These are phyloP conservation scores for Hypomontagnella monticulosa DNA, from an alignment of 495 filamentous ascomycete genomes.

Conservation along the genomic window DNA sequence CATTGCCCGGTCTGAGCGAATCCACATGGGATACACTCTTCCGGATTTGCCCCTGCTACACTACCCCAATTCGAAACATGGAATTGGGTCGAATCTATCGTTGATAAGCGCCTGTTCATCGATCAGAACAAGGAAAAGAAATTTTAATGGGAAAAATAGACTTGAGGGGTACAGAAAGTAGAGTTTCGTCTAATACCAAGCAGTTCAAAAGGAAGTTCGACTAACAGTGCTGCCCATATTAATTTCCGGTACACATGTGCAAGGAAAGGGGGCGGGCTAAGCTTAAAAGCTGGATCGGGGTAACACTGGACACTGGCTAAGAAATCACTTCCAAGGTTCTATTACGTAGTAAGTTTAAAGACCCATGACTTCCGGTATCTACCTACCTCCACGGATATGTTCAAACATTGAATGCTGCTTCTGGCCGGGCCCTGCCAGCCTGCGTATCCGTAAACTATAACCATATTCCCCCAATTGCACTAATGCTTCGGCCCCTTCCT, in stretches of 20 bases:
- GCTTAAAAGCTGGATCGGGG: conserved; percentile 4
- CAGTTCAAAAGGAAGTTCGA: conserved; percentile 1
- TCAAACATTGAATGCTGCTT: no score
- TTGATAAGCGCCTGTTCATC: no score
- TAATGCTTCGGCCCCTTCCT: neutral
- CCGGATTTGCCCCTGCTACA: neutral
- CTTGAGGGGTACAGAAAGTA: conserved; percentile 14
- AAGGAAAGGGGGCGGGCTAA: conserved; percentile 1
- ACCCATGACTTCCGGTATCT: conserved; percentile 8
- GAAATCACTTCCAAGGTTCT: neutral
- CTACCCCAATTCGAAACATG: conserved; percentile 4
- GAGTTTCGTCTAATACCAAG: conserved; percentile 38
- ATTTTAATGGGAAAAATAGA: no score
- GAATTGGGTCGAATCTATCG: no score
- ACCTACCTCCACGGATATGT: neutral
- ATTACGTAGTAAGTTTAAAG: conserved; percentile 18
- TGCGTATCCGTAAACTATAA: neutral
- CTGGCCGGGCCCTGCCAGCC: neutral
- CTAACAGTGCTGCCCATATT: conserved; percentile 13
- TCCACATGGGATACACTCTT: neutral
- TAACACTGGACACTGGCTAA: conserved; percentile 1
- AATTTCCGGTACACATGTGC: neutral
- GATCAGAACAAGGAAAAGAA: neutral
- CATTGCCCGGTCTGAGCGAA: neutral
- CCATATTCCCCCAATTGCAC: neutral